Evolutionary conservation across 768 basidiomycete species (phyloP).

Genomic region (Kondoa subrosea): DNA sequence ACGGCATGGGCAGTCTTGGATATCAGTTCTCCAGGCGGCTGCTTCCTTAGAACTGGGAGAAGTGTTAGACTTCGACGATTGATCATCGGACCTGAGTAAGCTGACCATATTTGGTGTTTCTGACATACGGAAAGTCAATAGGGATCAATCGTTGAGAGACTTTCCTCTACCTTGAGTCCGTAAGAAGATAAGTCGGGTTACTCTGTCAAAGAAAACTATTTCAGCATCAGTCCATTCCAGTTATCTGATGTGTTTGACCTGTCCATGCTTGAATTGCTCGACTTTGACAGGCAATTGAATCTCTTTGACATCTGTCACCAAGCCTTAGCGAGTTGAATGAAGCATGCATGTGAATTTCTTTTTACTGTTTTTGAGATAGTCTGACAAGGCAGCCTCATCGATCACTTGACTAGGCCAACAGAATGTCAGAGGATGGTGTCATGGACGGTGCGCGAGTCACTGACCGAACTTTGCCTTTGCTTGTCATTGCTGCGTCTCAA

Average conservation of each 20-base stretch:
- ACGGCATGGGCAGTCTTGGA: slow-evolving; percentile 87
- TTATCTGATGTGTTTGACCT: too few species aligned
- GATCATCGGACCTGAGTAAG: not conserved
- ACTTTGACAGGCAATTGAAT: not conserved
- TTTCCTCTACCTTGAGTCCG: slow-evolving; percentile 46
- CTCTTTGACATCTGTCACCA: not conserved
- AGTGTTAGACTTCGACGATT: slow-evolving; percentile 33
- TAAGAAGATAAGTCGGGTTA: slow-evolving; percentile 91
- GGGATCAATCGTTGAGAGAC: slow-evolving; percentile 2
- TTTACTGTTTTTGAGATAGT: not conserved
- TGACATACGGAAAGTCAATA: not conserved
- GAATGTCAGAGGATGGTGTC: not conserved
- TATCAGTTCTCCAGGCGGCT: slow-evolving; percentile 70
- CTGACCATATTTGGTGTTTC: slow-evolving; percentile 10
- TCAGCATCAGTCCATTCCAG: too few species aligned
- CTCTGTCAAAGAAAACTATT: too few species aligned
- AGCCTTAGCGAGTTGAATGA: not conserved
- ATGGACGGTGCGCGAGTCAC: too few species aligned
- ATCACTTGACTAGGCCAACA: not conserved
- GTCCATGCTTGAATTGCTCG: not conserved
- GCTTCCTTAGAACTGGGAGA: slow-evolving; percentile 80
- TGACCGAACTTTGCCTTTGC: not conserved
- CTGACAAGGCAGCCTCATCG: not conserved
- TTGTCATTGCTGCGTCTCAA: not conserved
- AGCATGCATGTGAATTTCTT: not conserved